Percentiles rank a stretch among this genome's conserved stretches.
Evolutionary conservation across 148 eudicot species (phyloP).

Genomic region (Euryodendron excelsum): DNA sequence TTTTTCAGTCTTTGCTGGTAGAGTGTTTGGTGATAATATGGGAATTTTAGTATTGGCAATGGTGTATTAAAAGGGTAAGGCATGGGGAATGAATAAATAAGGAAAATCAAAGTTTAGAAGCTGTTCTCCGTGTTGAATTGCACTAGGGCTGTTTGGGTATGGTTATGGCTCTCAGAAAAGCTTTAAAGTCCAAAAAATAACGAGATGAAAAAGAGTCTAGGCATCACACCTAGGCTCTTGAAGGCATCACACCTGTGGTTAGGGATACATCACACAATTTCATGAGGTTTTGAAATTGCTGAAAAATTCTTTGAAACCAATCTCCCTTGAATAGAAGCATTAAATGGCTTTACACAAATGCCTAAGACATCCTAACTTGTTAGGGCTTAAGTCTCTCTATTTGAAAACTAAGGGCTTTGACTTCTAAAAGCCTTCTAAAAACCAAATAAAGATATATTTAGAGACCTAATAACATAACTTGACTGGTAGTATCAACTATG

Average conservation of each 20-base stretch:
- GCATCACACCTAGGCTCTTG: not conserved
- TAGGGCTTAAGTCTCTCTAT: too few species aligned
- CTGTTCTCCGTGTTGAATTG: not conserved
- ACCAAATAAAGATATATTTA: too few species aligned
- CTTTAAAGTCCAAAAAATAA: not conserved
- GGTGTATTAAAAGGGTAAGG: not conserved
- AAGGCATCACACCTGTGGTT: not conserved
- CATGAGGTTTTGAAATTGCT: not conserved
- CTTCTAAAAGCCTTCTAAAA: too few species aligned
- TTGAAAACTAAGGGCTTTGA: too few species aligned
- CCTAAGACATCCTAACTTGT: too few species aligned
- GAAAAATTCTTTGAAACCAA: too few species aligned
- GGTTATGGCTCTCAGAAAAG: not conserved
- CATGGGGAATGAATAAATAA: not conserved
- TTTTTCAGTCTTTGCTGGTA: not conserved
- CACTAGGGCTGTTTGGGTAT: not conserved
- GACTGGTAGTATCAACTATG: too few species aligned
- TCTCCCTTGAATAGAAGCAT: too few species aligned
- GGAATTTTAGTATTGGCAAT: not conserved
- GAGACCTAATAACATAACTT: too few species aligned
- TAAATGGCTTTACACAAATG: too few species aligned
- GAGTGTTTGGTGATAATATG: too few species aligned
- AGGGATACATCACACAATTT: not conserved
- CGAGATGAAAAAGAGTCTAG: not conserved
- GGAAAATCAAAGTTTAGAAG: not conserved